Conservation (phyloP, 495 filamentous ascomycete genomes). For the Tuber umbilicatum region DNA sequence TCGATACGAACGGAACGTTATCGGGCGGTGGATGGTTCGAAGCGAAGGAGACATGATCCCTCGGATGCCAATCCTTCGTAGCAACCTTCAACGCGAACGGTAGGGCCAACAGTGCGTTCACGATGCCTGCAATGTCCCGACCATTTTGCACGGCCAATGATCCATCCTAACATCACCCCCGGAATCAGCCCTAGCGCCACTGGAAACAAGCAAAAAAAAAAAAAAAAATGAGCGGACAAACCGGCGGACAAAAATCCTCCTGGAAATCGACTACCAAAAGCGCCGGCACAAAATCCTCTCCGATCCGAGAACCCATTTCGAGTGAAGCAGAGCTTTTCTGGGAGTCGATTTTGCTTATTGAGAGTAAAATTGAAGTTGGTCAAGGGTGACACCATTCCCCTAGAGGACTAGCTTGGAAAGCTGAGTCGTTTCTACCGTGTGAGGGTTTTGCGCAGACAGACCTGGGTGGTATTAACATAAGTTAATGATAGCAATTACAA, state of each 20-base stretch:
- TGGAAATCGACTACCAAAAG: constrained; percentile 82
- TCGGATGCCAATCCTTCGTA: constrained; percentile 85
- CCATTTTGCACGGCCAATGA: constrained; percentile 70
- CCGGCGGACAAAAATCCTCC: constrained; percentile 93
- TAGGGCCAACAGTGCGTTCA: constrained; percentile 69
- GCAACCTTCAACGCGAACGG: constrained; percentile 70
- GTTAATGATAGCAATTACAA: no score
- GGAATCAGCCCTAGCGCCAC: background rate
- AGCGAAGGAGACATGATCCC: constrained; percentile 82
- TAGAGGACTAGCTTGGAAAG: no score
- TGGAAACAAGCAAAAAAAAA: background rate
- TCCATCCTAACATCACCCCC: constrained; percentile 55
- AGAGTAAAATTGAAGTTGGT: no score
- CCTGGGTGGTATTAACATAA: no score
- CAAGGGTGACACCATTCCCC: no score
- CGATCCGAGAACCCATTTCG: constrained; percentile 18
- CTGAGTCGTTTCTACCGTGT: no score
- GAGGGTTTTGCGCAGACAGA: no score
- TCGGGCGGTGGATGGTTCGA: constrained; percentile 60
- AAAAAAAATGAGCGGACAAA: constrained; percentile 45
- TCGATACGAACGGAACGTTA: constrained; percentile 61
- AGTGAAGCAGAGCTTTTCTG: background rate
- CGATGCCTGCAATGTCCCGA: constrained; percentile 58
- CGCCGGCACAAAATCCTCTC: constrained; percentile 50
- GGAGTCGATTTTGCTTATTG: no score